Evolutionary conservation across 1,284 basidiomycete species (phyloP).

Genomic region (Ceraceosorus guamensis): DNA sequence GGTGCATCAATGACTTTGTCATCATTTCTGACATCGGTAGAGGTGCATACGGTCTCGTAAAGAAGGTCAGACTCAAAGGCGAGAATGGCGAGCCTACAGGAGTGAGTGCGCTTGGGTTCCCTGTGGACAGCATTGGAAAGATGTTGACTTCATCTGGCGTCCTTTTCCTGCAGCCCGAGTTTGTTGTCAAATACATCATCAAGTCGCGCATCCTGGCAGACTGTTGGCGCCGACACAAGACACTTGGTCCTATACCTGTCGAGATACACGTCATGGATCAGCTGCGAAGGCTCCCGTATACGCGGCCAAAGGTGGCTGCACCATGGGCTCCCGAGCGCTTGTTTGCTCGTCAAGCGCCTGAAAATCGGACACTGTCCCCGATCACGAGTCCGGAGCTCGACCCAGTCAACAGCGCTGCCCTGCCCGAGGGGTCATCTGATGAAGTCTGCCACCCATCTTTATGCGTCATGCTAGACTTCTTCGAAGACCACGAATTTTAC

Average conservation of each 20-base stretch:
- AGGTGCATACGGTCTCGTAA: constrained; percentile 95
- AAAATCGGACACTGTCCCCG: no score
- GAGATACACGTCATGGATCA: constrained; percentile 93
- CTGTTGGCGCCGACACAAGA: constrained; percentile 92
- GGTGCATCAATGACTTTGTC: constrained; percentile 36
- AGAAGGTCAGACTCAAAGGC: constrained; percentile 73
- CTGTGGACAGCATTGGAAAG: not conserved
- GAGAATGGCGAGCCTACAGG: constrained; percentile 65
- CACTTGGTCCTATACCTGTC: constrained; percentile 91
- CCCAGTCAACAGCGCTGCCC: not conserved
- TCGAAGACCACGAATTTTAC: constrained; percentile 94
- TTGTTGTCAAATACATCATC: constrained; percentile 96
- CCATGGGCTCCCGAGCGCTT: constrained; percentile 15
- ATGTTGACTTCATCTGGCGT: not conserved
- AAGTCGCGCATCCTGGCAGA: constrained; percentile 96
- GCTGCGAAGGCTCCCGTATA: constrained; percentile 64
- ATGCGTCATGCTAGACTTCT: constrained; percentile 89
- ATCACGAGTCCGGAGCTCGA: not conserved
- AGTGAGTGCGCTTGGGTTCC: constrained; percentile 54
- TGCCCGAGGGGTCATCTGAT: not conserved
- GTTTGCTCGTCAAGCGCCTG: not conserved
- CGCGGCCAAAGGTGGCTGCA: constrained; percentile 19
- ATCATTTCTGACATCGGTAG: constrained; percentile 54
- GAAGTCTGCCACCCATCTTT: constrained; percentile 67
- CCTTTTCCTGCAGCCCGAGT: constrained; percentile 45